These are phyloP conservation scores for Glycyrrhiza uralensis DNA, from an alignment of 306 rosid genomes.

Conservation along the genomic window DNA sequence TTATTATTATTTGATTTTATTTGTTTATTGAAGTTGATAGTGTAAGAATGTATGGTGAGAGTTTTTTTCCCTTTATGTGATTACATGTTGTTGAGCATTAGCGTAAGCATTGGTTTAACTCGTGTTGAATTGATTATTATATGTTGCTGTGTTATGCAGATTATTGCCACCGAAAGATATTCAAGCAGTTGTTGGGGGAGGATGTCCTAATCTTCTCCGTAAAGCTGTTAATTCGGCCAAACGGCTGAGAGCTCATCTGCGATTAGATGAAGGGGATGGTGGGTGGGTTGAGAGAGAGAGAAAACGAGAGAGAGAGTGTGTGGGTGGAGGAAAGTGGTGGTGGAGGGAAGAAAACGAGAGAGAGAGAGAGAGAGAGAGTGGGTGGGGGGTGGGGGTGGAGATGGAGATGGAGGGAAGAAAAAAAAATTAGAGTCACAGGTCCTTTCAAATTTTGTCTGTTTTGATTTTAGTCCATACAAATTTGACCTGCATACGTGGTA, in stretches of 20 bases:
- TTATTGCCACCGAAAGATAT: conserved; percentile 58
- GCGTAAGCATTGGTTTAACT: conserved; percentile 13
- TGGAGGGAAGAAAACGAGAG: too few species aligned
- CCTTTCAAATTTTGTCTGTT: too few species aligned
- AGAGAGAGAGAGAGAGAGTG: too few species aligned
- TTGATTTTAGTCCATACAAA: too few species aligned
- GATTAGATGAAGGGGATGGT: conserved; percentile 91
- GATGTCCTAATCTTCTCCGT: conserved; percentile 84
- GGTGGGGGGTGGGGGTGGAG: too few species aligned
- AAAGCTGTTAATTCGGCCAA: conserved; percentile 90
- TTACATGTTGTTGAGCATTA: background rate
- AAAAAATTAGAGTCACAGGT: too few species aligned
- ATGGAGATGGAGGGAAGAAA: too few species aligned
- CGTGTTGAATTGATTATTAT: conserved; percentile 12
- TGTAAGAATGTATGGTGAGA: background rate
- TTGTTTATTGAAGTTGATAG: background rate
- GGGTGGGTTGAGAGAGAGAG: too few species aligned
- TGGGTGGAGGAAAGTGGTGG: too few species aligned
- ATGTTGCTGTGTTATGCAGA: conserved; percentile 45
- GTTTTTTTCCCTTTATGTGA: background rate
- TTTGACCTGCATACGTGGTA: too few species aligned
- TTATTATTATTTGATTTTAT: background rate
- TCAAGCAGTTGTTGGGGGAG: conserved; percentile 57
- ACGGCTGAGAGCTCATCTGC: conserved; percentile 68
- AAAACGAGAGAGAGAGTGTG: too few species aligned